Percentiles rank a stretch among this genome's conserved stretches.
These are phyloP conservation scores for Bipolaris zeicola DNA, from an alignment of 2,329 filamentous ascomycete genomes.

Conservation along the genomic window DNA sequence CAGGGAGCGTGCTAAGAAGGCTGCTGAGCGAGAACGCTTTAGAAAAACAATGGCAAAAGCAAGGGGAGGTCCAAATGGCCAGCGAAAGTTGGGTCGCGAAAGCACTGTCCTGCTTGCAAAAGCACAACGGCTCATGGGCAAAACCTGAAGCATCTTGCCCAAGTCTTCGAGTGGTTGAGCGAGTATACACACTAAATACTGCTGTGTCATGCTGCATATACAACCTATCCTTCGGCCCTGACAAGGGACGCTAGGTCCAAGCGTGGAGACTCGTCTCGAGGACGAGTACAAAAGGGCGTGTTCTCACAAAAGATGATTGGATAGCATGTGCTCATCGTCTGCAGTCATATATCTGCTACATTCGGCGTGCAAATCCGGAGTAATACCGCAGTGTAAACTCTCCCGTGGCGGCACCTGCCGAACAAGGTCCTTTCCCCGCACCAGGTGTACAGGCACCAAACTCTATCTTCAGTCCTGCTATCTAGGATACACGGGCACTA, in stretches of 20 bases:
- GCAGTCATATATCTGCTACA: not conserved
- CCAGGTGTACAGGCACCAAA: not conserved
- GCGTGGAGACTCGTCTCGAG: not conserved
- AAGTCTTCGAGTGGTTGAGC: not conserved
- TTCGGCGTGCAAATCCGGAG: not conserved
- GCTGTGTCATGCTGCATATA: constrained; percentile 13
- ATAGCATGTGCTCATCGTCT: not conserved
- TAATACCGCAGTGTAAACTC: not conserved
- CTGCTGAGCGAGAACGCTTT: constrained; percentile 73
- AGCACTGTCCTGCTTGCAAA: constrained; percentile 77
- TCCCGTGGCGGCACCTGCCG: not conserved
- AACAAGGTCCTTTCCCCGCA: not conserved
- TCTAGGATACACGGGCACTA: not conserved
- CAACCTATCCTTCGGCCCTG: constrained; percentile 8
- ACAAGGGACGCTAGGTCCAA: constrained; percentile 7
- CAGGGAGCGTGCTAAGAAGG: constrained; percentile 58
- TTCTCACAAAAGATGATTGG: not conserved
- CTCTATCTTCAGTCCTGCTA: constrained; percentile 6
- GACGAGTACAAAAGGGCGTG: not conserved
- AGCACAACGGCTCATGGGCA: constrained; percentile 71
- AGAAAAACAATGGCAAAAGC: constrained; percentile 68
- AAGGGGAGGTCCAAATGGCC: constrained; percentile 68
- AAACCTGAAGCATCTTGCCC: constrained; percentile 22
- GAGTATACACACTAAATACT: not conserved
- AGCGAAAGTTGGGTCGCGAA: constrained; percentile 81